Evolutionary conservation across 768 basidiomycete species (phyloP).

Genomic region (Suillus placidus): DNA sequence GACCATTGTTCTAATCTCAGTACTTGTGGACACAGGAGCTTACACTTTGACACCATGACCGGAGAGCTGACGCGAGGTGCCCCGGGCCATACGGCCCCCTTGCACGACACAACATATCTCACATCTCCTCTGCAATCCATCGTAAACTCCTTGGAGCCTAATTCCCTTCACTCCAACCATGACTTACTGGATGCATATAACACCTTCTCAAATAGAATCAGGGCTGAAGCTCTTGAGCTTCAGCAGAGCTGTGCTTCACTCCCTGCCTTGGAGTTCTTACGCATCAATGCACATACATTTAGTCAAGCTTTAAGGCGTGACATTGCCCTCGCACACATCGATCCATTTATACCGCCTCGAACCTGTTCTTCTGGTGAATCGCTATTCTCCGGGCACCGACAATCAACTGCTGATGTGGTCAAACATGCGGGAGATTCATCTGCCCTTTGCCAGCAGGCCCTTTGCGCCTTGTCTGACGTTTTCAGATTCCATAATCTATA

Average conservation of each 20-base stretch:
- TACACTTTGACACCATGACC: slow-evolving; percentile 2
- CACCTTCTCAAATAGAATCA: slow-evolving; percentile 50
- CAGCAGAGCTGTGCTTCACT: slow-evolving; percentile 3
- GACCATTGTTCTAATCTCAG: slow-evolving; percentile 1
- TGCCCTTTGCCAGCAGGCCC: slow-evolving; percentile 53
- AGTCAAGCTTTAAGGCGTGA: slow-evolving; percentile 53
- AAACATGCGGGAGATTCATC: slow-evolving; percentile 45
- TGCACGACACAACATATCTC: slow-evolving; percentile 32
- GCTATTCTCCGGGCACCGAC: slow-evolving; percentile 12
- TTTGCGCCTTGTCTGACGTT: slow-evolving; percentile 54
- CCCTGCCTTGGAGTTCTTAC: slow-evolving; percentile 35
- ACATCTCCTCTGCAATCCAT: slow-evolving; percentile 51
- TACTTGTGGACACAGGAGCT: neutral
- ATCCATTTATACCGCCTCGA: slow-evolving; percentile 31
- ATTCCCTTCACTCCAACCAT: slow-evolving; percentile 44
- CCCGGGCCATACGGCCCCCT: neutral
- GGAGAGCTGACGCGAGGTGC: neutral
- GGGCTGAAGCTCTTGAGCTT: slow-evolving; percentile 18
- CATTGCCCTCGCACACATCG: slow-evolving; percentile 44
- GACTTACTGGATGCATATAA: slow-evolving; percentile 67
- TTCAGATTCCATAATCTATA: slow-evolving; percentile 50
- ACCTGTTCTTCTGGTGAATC: slow-evolving; percentile 13
- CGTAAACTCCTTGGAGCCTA: slow-evolving; percentile 45
- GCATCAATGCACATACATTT: slow-evolving; percentile 37
- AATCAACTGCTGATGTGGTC: slow-evolving; percentile 39